phyloP scores from a whole-genome alignment of 139 green algal genomes.

The Coelastrella sp. region DNA sequence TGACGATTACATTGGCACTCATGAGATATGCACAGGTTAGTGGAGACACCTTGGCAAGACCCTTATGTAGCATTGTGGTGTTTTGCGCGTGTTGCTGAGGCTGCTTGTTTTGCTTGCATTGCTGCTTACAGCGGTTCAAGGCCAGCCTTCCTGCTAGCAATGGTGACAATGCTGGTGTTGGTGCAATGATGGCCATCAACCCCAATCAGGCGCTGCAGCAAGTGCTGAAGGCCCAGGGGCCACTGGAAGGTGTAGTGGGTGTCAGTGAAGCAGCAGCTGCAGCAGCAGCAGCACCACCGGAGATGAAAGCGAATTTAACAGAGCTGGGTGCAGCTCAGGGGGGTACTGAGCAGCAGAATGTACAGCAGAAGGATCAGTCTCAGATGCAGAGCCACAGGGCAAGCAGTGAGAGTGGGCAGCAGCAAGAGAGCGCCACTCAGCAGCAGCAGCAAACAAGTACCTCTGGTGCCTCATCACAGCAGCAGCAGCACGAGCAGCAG shows the following conservation, averaged over 20 bases:
- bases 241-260: not conserved
- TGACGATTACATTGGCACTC: not conserved
- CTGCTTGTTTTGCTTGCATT: not conserved
- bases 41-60: not conserved
- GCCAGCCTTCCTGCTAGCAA: not conserved
- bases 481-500: not conserved
- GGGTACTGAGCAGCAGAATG: not conserved
- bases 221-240: slow-evolving; percentile 20
- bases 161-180: slow-evolving; percentile 3
- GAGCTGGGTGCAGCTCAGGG: too few species aligned
- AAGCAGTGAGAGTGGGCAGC: not conserved
- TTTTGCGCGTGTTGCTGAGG: not conserved
- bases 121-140: not conserved
- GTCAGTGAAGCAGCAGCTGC: not conserved
- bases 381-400: too few species aligned
- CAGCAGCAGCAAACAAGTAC: not conserved
- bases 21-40: not conserved
- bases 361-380: not conserved
- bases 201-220: slow-evolving; percentile 29
- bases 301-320: too few species aligned
- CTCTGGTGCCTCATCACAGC: not conserved
- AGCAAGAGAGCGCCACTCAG: not conserved
- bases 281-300: too few species aligned
- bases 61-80: too few species aligned
- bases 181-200: not conserved